These are phyloP conservation scores for Backusella parvicylindrica DNA, from an alignment of 192 early-diverging fungal species.

Conservation along the genomic window DNA sequence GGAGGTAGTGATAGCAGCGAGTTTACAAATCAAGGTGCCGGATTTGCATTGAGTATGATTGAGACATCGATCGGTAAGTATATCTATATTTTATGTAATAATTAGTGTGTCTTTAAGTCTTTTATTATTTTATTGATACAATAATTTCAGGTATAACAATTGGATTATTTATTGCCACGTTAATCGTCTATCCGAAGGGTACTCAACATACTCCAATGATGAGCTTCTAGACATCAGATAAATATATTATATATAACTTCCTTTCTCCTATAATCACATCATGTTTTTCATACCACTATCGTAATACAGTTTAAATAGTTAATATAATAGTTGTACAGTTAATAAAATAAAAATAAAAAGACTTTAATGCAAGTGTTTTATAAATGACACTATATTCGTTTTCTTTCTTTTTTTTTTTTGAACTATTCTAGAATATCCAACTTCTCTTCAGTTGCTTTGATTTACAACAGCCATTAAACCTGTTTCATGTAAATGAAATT, in stretches of 20 bases:
- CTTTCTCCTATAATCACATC: background rate
- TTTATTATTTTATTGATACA: background rate
- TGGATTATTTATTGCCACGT: slow-evolving; percentile 64
- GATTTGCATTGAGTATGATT: slow-evolving; percentile 50
- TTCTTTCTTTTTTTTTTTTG: too few species aligned
- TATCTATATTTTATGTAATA: background rate
- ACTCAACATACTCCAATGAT: slow-evolving; percentile 44
- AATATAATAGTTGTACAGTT: background rate
- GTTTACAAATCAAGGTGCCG: slow-evolving; percentile 36
- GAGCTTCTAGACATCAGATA: slow-evolving; percentile 9
- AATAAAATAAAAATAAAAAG: background rate
- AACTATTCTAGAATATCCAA: too few species aligned
- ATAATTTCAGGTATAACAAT: slow-evolving; percentile 45
- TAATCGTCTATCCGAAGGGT: slow-evolving; percentile 57
- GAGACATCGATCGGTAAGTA: slow-evolving; percentile 29
- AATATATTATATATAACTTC: background rate
- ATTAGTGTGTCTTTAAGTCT: background rate
- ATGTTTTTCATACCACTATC: background rate
- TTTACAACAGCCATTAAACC: too few species aligned
- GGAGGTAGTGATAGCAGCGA: background rate
- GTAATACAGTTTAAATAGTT: background rate
- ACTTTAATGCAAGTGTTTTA: background rate
- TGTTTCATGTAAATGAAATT: too few species aligned
- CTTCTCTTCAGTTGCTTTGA: too few species aligned
- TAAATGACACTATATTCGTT: too few species aligned